Evolutionary conservation across 177 flowering plant species (phyloP).

Genomic region (Vitis hybrid): DNA sequence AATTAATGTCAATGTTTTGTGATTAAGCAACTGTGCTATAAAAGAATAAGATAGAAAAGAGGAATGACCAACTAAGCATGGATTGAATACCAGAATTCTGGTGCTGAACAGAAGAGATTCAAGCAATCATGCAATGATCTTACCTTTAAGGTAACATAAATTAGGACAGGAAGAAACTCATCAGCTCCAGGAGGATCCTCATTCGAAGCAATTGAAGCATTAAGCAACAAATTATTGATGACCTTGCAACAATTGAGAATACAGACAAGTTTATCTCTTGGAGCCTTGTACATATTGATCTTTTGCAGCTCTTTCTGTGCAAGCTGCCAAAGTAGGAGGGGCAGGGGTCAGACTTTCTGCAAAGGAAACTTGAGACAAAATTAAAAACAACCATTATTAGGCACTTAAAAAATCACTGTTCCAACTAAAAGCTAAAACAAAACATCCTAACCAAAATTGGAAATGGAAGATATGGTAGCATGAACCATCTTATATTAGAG

Average conservation of each 20-base stretch:
- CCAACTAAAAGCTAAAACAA: not conserved
- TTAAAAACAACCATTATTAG: not conserved
- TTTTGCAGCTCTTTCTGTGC: slow-evolving; percentile 96
- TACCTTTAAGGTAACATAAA: slow-evolving; percentile 91
- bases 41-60: too few relatives aligned
- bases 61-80: too few relatives aligned
- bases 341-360: not conserved
- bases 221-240: slow-evolving; percentile 73
- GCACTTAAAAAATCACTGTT: not conserved
- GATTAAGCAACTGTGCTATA: too few relatives aligned
- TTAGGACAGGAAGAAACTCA: slow-evolving; percentile 94
- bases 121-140: not conserved
- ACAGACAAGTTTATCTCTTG: slow-evolving; percentile 94
- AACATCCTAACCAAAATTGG: too few relatives aligned
- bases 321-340: slow-evolving; percentile 49
- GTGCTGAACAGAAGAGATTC: not conserved
- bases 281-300: slow-evolving; percentile 95
- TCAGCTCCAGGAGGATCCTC: slow-evolving; percentile 96
- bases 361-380: not conserved
- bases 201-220: slow-evolving; percentile 80
- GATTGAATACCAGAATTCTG: not conserved
- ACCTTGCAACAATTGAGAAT: slow-evolving; percentile 92
- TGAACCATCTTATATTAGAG: too few relatives aligned
- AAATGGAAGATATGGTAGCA: too few relatives aligned
- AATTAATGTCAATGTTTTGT: too few relatives aligned